Percentiles rank a stretch among this genome's conserved stretches.
Conservation (phyloP, 1,284 basidiomycete genomes). For the Pyrrhoderma noxium region DNA sequence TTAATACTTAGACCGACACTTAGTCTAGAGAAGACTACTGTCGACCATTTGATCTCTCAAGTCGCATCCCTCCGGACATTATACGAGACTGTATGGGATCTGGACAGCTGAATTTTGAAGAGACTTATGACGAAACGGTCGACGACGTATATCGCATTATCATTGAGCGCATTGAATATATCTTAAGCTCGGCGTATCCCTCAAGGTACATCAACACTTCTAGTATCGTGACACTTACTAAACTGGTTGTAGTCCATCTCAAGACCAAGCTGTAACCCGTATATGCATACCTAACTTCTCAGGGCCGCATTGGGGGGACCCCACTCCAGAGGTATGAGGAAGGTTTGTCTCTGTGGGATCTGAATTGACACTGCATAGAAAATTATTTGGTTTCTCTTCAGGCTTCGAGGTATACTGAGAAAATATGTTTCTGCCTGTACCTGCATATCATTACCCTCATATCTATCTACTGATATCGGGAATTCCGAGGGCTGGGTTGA, state of each 20-base stretch:
- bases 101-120: conserved; percentile 10
- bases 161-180: conserved; percentile 1
- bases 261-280: conserved; percentile 37
- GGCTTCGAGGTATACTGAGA: conserved; percentile 40
- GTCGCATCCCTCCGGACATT: conserved; percentile 5
- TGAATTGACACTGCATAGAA: conserved; percentile 3
- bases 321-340: conserved; percentile 42
- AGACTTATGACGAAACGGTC: neutral
- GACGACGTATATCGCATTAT: conserved; percentile 3
- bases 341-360: neutral
- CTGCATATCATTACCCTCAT: conserved; percentile 59
- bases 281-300: conserved; percentile 70
- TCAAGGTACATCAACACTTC: neutral
- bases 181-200: conserved; percentile 12
- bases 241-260: neutral
- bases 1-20: conserved; percentile 19
- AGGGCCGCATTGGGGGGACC: conserved; percentile 64
- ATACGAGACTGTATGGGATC: conserved; percentile 7
- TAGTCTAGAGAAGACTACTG: conserved; percentile 19
- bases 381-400: conserved; percentile 11
- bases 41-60: conserved; percentile 10
- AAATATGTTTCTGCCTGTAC: conserved; percentile 52
- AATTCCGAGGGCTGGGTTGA: conserved; percentile 59
- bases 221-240: neutral
- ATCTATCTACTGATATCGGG: conserved; percentile 46